Conservation (phyloP, 371 early-diverging fungal genomes). For the Apophysomyces trapeziformis region DNA sequence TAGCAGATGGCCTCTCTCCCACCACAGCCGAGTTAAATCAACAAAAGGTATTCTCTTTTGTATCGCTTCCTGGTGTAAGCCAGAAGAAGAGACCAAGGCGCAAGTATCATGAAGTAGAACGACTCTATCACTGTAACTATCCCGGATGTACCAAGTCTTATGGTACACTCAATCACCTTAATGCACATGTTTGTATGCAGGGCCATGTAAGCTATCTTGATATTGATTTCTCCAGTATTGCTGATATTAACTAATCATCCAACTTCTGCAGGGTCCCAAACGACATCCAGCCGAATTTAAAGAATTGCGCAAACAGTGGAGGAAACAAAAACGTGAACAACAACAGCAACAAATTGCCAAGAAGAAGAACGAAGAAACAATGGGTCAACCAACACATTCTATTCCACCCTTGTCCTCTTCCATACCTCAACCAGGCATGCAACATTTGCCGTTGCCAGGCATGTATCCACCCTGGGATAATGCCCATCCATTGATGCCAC, state of each 20-base stretch:
- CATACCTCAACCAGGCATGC: background rate
- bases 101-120: conserved; percentile 73
- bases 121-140: conserved; percentile 68
- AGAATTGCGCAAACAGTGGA: conserved; percentile 38
- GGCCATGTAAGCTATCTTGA: conserved; percentile 56
- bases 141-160: conserved; percentile 69
- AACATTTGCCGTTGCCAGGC: conserved; percentile 1
- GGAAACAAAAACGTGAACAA: conserved; percentile 31
- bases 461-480: conserved; percentile 8
- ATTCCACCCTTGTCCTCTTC: background rate
- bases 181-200: conserved; percentile 77
- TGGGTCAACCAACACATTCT: background rate
- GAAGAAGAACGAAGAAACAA: background rate
- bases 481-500: background rate
- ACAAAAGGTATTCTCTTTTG: conserved; percentile 66
- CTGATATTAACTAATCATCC: background rate
- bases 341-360: background rate
- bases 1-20: conserved; percentile 18
- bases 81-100: conserved; percentile 74
- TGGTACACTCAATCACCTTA: conserved; percentile 76
- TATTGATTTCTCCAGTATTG: conserved; percentile 5
- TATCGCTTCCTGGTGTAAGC: conserved; percentile 63
- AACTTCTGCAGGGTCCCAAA: conserved; percentile 29
- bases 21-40: conserved; percentile 16
- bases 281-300: conserved; percentile 40